Evolutionary conservation across 768 basidiomycete species (phyloP), one percentile per base, ranked within the genome.

Genomic region (Myochromella boudieri): DNA sequence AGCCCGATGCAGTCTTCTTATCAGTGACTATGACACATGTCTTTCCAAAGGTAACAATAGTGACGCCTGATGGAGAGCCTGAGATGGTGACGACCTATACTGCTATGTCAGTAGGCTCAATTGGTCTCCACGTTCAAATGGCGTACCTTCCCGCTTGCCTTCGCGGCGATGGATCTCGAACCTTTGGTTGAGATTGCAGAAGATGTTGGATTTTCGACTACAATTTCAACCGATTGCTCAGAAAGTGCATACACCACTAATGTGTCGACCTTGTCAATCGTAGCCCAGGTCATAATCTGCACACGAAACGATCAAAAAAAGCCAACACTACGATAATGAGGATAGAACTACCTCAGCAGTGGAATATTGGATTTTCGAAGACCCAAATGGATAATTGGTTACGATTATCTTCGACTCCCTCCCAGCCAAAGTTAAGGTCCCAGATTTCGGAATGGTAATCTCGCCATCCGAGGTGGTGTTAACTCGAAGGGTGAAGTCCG

Each of bases 341-440:
- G 8, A 20, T n/a, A 26, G 7, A 21, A 12, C 61, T 28, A 87
- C 71, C 51, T 76, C 71, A 0, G 83, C 80, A 0, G 86, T 87
- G 2, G 84, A 78, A 64, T 85, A 87, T 22, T 77, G 65, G 6
- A 85, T 54, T 48, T 59, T 68, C 9, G 76, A 74, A 9, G 51
- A 40, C 15, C 85, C 85, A 51, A 84, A 87, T 8, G 69, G 68
- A 61, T 84, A 82, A 56, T 85, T 80, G 2, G 82, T 77, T 12
- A 84, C 72, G 15, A 87, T 62, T 18, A 85, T 67, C 63, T 82
- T 85, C 40, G 77, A 81, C 59, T 85, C 80, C 42, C 84, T 72
- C 28, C 85, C 85, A 15, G 65, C 60, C n/a, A 86, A 70, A n/a
- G 72, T 71, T 44, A 87, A 69, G 25, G 63, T 58, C 5, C 70